phyloP scores from a whole-genome alignment of 352 stramenopile genomes.

The Nothophytophthora sp. region DNA sequence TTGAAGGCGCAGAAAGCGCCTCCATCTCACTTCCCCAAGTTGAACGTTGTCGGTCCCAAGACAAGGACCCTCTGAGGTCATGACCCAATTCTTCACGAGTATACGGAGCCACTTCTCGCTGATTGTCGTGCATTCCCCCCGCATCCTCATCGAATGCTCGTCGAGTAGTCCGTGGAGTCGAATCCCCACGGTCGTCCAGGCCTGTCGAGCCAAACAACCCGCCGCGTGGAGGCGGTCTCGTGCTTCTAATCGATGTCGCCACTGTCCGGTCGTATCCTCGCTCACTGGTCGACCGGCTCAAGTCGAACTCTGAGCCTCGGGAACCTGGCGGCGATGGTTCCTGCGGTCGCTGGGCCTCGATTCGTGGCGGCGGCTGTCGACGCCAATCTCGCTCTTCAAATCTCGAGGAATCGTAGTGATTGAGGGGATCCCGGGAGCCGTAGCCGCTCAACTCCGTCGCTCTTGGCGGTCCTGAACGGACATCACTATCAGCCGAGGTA shows the following conservation, averaged over 20 bases:
- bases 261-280: not conserved
- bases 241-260: not conserved
- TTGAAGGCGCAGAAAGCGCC: not conserved
- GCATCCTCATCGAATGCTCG: no score
- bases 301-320: no score
- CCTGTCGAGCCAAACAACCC: not conserved
- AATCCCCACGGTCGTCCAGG: not conserved
- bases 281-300: constrained; percentile 3
- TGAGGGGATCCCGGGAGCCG: no score
- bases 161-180: no score
- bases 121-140: not conserved
- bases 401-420: no score
- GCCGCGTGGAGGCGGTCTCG: not conserved
- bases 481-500: not conserved
- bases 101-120: not conserved
- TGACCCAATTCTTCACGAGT: not conserved
- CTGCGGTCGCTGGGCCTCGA: no score
- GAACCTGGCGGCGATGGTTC: no score
- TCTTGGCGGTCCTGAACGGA: no score
- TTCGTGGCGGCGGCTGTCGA: no score
- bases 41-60: not conserved
- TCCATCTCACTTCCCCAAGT: not conserved
- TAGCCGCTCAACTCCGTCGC: no score
- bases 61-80: not conserved
- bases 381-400: no score